Evolutionary conservation across 148 eudicot species (phyloP), one percentile per base, ranked within the genome.

Genomic region (Diospyros lotus): DNA sequence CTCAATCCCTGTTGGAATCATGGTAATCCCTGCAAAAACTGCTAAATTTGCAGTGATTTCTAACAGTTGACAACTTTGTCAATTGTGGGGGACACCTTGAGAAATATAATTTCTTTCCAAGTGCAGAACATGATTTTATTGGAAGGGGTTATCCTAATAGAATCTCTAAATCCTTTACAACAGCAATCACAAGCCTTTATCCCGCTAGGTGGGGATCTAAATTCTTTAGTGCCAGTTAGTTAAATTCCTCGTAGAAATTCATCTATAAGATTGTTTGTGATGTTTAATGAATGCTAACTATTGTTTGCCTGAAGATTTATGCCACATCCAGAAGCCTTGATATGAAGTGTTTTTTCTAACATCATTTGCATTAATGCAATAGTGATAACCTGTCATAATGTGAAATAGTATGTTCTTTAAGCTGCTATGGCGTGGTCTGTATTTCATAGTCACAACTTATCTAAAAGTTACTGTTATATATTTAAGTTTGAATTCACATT

Each of bases 221-320:
- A 60, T 38, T 60, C 11, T 18, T 18, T 11, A 38, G 17, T 7
- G 5, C 43, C 45, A 52, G 52, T 43, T 68, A 50, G 48, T 18
- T 4, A 17, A 8, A 38, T 60, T 48, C 52, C 11, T 48, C 1
- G 0, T 46, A 28, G 0, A 40, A 54, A 41, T 41, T 55, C 38
- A 28, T 43, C 58, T 13, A n/a, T 13, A 9, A 18, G 12, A 73
- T 6, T 43, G 60, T 46, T 1, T 46, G 28, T 61, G 56, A 61
- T 14, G 43, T 28, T 60, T 58, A 42, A 72, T 18, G 65, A 58
- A 72, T 72, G n/a, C 66, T 43, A 45, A 44, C 41, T n/a, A 69
- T 69, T 17, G 1, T 17, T 15, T 58, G 64, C 64, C 38, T 1
- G 53, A 12, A 72, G 56, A 42, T 28, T 28, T 28, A 28, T 28